Evolutionary conservation across 371 early-diverging fungal genomes (phyloP), one percentile per base, ranked within the genome.

Genomic region (Apophysomyces ossiformis): DNA sequence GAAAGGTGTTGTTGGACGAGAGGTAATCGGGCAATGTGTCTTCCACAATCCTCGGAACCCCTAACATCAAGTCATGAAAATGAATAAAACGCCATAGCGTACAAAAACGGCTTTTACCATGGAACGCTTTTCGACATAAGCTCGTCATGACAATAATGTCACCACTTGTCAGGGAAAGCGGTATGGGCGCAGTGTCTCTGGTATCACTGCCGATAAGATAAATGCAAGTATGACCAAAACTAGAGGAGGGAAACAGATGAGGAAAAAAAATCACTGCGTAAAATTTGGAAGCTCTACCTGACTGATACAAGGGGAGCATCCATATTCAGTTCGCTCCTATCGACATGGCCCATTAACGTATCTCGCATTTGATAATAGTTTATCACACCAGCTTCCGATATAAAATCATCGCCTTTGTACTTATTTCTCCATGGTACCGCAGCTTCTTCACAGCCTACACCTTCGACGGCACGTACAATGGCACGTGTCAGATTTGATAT

Each of bases 291-390:
- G 21, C 5, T 37, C 61, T 78, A 87, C 84, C 91, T 94, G 37
- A 92, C 72, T 11, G 94, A 94, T 8, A 96, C 89, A 26, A 98
- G 78, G 0, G 74, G 74, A 9, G 96, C 95, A 18, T 87, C 87
- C 87, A 90, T 92, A 73, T 95, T 95, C 26, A 88, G 69, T 72
- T 99, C 99, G 61, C 93, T 93, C 58, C 92, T 83, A 75, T 99
- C 99, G 21, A 96, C 95, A 78, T 99, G 99, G 7, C 91, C 96
- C 86, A 93, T 96, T 60, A 99, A 75, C 4, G 93, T 79, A 73
- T 96, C 94, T 44, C 87, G 83, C 57, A 86, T 82, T 59, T 93
- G 92, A 69, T 99, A 99, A 71, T 91, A 97, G 72, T 99, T 99
- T 38, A 98, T 72, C 2, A 99, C 92, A 11, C 98, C 99, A 7